Evolutionary conservation across 1,284 basidiomycete species (phyloP).

Genomic region (Fomitopsis palustris): DNA sequence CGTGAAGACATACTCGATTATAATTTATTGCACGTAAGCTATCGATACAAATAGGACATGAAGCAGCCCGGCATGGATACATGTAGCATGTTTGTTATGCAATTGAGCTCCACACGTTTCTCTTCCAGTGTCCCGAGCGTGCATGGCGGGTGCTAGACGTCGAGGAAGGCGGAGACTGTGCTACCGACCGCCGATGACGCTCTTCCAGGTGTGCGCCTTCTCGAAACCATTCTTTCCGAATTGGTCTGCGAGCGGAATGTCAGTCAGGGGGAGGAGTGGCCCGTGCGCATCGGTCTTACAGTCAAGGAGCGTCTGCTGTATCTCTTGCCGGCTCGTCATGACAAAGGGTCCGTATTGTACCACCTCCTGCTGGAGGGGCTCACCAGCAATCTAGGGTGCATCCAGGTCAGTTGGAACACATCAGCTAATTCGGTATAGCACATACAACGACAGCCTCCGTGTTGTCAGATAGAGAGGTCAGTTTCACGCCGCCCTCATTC

Average conservation of each 20-base stretch:
- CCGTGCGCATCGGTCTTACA: constrained; percentile 42
- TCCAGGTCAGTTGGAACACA: background rate
- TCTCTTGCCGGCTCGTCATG: constrained; percentile 78
- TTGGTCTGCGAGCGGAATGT: constrained; percentile 47
- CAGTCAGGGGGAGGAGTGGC: background rate
- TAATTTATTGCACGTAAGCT: constrained; percentile 3
- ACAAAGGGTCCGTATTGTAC: constrained; percentile 90
- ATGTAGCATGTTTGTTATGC: background rate
- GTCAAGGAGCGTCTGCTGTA: constrained; percentile 80
- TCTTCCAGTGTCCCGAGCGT: background rate
- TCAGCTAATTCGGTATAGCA: constrained; percentile 9
- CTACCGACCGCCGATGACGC: constrained; percentile 58
- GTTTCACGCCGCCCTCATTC: constrained; percentile 57
- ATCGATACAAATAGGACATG: background rate
- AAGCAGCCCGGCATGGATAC: background rate
- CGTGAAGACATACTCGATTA: background rate
- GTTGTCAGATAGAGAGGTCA: constrained; percentile 53
- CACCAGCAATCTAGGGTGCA: constrained; percentile 63
- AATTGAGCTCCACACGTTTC: background rate
- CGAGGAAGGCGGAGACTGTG: background rate
- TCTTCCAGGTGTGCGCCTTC: constrained; percentile 84
- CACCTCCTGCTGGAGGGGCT: constrained; percentile 87
- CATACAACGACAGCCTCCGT: constrained; percentile 72
- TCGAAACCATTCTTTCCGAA: constrained; percentile 86
- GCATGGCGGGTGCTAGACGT: background rate